These are phyloP conservation scores for Patellifolia procumbens DNA, from an alignment of 179 eudicot species.

Conservation along the genomic window DNA sequence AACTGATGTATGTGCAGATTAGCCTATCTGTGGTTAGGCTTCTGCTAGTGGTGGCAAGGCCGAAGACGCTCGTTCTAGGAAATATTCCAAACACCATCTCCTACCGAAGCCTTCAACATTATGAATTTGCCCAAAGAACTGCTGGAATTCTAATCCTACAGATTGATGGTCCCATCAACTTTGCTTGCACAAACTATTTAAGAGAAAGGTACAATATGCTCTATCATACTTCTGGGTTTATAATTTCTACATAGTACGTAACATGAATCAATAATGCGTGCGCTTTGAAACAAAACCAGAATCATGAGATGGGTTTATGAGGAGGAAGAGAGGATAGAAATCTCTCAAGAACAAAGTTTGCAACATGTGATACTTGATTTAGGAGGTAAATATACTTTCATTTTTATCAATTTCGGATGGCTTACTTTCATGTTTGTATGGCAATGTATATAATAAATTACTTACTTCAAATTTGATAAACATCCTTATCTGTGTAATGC, in stretches of 20 bases:
- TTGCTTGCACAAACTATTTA: slow-evolving; percentile 48
- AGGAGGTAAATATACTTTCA: slow-evolving; percentile 56
- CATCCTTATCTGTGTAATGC: no score
- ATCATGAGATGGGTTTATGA: slow-evolving; percentile 82
- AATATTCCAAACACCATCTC: slow-evolving; percentile 42
- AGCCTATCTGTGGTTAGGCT: slow-evolving; percentile 44
- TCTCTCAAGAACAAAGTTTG: slow-evolving; percentile 48
- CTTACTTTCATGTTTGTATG: no score
- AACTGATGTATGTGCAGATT: slow-evolving; percentile 28
- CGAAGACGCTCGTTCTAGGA: slow-evolving; percentile 52
- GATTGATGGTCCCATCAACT: slow-evolving; percentile 51
- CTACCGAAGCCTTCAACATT: slow-evolving; percentile 51
- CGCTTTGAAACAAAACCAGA: slow-evolving; percentile 28
- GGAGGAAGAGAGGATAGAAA: slow-evolving; percentile 67
- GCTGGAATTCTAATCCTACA: slow-evolving; percentile 51
- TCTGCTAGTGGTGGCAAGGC: slow-evolving; percentile 54
- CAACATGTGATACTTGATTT: slow-evolving; percentile 71
- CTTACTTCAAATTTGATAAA: no score
- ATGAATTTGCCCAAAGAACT: slow-evolving; percentile 33
- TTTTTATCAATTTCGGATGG: no score
- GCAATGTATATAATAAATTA: no score
- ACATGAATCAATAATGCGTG: no score
- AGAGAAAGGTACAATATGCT: slow-evolving; percentile 46
- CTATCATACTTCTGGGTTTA: background rate
- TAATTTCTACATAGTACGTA: no score